phyloP scores from a whole-genome alignment of 75 land plant genomes.

The Chamaecyparis obtusa region DNA sequence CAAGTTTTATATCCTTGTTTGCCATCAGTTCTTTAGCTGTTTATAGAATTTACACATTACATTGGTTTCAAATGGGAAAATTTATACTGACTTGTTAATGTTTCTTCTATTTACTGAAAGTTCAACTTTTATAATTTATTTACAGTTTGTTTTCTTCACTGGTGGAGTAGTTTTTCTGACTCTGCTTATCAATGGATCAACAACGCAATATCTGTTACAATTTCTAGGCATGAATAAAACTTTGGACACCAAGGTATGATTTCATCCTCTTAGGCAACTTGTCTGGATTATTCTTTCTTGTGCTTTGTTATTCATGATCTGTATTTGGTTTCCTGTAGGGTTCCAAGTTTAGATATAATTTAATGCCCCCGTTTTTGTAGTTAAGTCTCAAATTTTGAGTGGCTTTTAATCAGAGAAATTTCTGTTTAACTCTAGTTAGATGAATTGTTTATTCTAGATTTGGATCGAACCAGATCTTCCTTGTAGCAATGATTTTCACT shows the following conservation, averaged over 20 bases:
- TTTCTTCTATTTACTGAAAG: not conserved
- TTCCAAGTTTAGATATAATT: not conserved
- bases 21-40: not conserved
- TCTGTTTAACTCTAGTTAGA: not conserved
- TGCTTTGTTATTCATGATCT: not conserved
- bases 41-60: not conserved
- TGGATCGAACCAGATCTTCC: not conserved
- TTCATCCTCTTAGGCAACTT: not conserved
- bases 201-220: conserved; percentile 83
- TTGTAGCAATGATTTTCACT: not conserved
- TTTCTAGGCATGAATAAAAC: conserved; percentile 62
- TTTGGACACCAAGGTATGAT: conserved; percentile 60
- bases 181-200: conserved; percentile 84
- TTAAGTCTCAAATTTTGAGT: not conserved
- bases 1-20: not conserved
- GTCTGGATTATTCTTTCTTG: not conserved
- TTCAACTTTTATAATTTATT: not conserved
- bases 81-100: not conserved
- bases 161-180: conserved; percentile 95
- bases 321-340: not conserved
- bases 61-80: not conserved
- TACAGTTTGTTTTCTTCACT: conserved; percentile 92
- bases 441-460: not conserved
- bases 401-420: not conserved
- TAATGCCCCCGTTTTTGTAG: not conserved